These are phyloP conservation scores for Fusarium nurragi DNA, from an alignment of 2,329 filamentous ascomycete genomes.

Conservation along the genomic window DNA sequence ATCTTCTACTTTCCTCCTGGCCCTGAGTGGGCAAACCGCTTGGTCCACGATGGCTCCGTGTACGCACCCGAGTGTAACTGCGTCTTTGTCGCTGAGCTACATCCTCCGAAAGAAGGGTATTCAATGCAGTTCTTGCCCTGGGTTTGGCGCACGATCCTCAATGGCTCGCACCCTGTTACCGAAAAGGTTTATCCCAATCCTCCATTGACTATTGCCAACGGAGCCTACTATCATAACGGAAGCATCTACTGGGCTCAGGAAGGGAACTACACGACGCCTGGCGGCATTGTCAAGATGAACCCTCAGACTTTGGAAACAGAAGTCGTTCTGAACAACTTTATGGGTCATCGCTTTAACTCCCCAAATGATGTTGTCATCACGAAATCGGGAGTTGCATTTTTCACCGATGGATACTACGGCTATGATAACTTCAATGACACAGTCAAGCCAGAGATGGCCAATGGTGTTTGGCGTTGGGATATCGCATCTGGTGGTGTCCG, in stretches of 20 bases:
- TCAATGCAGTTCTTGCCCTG: neutral
- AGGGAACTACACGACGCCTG: neutral
- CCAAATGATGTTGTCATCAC: constrained; percentile 1
- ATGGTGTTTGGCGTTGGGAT: neutral
- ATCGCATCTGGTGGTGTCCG: too few species aligned
- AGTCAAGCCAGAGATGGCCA: neutral
- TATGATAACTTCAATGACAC: neutral
- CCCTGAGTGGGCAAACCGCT: neutral
- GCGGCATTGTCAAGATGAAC: neutral
- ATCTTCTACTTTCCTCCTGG: neutral
- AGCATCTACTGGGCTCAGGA: neutral
- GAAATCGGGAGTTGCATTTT: neutral
- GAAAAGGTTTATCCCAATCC: neutral
- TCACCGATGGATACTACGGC: neutral
- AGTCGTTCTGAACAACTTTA: neutral
- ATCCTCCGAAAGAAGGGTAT: neutral
- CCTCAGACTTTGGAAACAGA: neutral
- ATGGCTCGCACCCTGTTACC: neutral
- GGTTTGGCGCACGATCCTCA: neutral
- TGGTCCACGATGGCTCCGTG: neutral
- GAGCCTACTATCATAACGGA: neutral
- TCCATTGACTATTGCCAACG: neutral
- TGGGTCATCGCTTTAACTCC: neutral
- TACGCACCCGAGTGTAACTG: neutral
- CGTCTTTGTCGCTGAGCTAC: neutral